Evolutionary conservation across 306 rosid species (phyloP).

Genomic region (Sophora flavescens): DNA sequence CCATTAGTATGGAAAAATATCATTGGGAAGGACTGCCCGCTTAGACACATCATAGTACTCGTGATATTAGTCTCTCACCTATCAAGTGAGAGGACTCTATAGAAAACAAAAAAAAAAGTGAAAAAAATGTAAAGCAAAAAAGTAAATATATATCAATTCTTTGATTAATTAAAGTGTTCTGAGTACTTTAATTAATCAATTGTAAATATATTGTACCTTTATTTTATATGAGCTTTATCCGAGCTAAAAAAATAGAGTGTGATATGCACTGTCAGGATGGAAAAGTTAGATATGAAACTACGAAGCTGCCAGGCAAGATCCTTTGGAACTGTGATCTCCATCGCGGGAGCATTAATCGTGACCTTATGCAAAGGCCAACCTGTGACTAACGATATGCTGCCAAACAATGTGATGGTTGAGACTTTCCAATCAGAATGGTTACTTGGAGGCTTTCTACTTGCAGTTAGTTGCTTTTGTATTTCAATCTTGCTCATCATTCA

Average conservation of each 20-base stretch:
- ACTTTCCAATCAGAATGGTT: slow-evolving; percentile 44
- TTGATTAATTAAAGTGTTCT: too few relatives aligned
- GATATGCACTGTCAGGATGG: slow-evolving; percentile 44
- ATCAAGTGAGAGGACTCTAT: too few relatives aligned
- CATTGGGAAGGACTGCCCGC: too few relatives aligned
- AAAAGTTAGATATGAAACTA: slow-evolving; percentile 43
- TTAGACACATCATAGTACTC: too few relatives aligned
- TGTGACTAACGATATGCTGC: neutral
- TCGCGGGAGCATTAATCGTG: slow-evolving; percentile 51
- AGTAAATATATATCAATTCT: too few relatives aligned
- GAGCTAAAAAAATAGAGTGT: neutral
- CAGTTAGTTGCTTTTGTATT: slow-evolving; percentile 26
- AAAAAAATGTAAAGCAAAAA: too few relatives aligned
- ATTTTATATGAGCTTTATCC: too few relatives aligned
- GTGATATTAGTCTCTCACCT: too few relatives aligned
- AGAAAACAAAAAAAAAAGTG: too few relatives aligned
- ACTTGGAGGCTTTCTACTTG: slow-evolving; percentile 50
- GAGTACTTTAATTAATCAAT: too few relatives aligned
- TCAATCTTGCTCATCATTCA: slow-evolving; percentile 35
- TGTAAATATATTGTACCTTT: too few relatives aligned
- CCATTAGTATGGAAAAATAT: too few relatives aligned
- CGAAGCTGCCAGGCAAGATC: slow-evolving; percentile 49
- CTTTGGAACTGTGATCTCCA: slow-evolving; percentile 49
- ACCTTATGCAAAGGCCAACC: slow-evolving; percentile 53
- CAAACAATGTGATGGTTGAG: neutral